Base-by-base conservation (phyloP, 257 asterid species). In the Haberlea rhodopensis region DNA sequence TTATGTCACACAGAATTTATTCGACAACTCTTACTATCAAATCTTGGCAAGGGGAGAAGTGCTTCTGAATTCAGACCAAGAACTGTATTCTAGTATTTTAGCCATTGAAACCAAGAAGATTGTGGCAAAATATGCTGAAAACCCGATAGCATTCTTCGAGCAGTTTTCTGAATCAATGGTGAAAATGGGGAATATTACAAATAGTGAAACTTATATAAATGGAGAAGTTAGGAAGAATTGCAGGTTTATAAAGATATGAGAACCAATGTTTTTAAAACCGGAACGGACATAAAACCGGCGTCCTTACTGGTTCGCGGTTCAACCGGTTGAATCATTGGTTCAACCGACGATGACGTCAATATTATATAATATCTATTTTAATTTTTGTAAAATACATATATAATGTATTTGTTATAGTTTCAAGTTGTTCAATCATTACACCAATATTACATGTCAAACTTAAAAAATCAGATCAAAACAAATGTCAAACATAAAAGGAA, bases 111-210 rank as follows among this genome's bases (percentile, higher is more conserved):
- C 95, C 4, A 88, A 70, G 68, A 78, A 73, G 55, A 79, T 91
- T 3, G 98, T 91, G 65, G 60, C 76, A 0, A 77, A 79, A 65
- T 91, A 86, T 24, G 95, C 98, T 0, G 90, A 67, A 49, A 70
- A 88, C 52, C 65, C 79, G 0, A 20, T 79, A 9, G 96, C 92
- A 3, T 91, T 91, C 85, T 91, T 80, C 18, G 90, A 88, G 74
- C 96, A 91, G 66, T 88, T 91, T 52, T 65, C 98, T 0, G 82
- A 85, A 56, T 91, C 96, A 1, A 91, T 91, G 98, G 96, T 91
- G 71, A 91, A 79, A 67, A 3, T 91, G 85, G 96, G 98, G 52
- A 86, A 86, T 5, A 84, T 86, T 25, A 86, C 87, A 6, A 89
- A 85, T 37, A 74, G 80, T 4, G 90, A 88, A 10, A 86, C 91